phyloP scores from a whole-genome alignment of 345 rosid species.

The Combretum micranthum region DNA sequence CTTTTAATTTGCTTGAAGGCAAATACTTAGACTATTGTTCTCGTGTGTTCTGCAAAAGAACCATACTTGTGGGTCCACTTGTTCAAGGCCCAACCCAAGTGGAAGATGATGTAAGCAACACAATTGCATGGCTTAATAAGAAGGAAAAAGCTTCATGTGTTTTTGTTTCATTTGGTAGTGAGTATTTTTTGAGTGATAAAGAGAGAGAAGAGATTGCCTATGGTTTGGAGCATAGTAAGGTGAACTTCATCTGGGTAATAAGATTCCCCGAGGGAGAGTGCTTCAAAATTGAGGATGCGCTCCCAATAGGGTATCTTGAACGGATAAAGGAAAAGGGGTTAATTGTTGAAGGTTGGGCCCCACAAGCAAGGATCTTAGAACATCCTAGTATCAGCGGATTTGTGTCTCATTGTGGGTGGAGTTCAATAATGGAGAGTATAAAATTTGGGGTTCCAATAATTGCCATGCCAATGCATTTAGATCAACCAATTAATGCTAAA shows the following conservation, averaged over 20 bases:
- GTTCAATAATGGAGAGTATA: slow-evolving; percentile 24
- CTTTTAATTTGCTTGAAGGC: slow-evolving; percentile 29
- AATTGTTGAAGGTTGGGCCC: slow-evolving; percentile 29
- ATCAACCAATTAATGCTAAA: slow-evolving; percentile 17
- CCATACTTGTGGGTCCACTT: slow-evolving; percentile 26
- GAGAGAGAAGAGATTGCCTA: slow-evolving; percentile 29
- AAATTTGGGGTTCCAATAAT: slow-evolving; percentile 18
- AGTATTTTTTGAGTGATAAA: slow-evolving; percentile 19
- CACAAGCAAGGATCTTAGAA: slow-evolving; percentile 18
- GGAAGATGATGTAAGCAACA: slow-evolving; percentile 1
- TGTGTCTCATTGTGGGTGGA: slow-evolving; percentile 30
- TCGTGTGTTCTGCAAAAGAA: slow-evolving; percentile 13
- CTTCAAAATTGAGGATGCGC: slow-evolving; percentile 7
- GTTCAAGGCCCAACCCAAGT: slow-evolving; percentile 11
- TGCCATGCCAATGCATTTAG: slow-evolving; percentile 22
- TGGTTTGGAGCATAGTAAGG: slow-evolving; percentile 25
- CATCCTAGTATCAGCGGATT: slow-evolving; percentile 21
- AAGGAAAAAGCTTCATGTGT: slow-evolving; percentile 16
- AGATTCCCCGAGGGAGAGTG: slow-evolving; percentile 20
- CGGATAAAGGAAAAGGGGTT: slow-evolving; percentile 21
- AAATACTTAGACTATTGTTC: slow-evolving; percentile 24
- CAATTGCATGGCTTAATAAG: slow-evolving; percentile 24
- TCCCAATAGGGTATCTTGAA: slow-evolving; percentile 20
- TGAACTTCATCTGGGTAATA: slow-evolving; percentile 29
- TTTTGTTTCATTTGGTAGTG: slow-evolving; percentile 31